A percentile compares a stretch with the other conserved stretches of the same genome.
These are phyloP conservation scores for Sabuloglossum arenarium DNA, from an alignment of 495 filamentous ascomycete species.

Conservation along the genomic window DNA sequence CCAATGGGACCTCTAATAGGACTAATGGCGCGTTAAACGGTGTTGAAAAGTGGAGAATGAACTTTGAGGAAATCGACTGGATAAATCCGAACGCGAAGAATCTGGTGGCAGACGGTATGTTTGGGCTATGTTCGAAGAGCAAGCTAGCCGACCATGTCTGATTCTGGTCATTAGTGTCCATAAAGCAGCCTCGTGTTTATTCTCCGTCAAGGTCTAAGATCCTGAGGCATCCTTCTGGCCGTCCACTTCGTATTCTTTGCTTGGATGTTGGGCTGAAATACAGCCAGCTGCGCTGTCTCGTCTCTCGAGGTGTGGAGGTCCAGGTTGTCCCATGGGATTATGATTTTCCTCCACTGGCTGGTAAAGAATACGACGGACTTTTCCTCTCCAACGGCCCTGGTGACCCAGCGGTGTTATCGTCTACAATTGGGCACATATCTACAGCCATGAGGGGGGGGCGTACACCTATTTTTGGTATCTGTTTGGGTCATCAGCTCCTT, in stretches of 20 bases:
- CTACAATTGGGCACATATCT: slow-evolving; percentile 54
- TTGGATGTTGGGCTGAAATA: slow-evolving; percentile 94
- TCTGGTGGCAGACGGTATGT: slow-evolving; percentile 75
- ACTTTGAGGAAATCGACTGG: slow-evolving; percentile 68
- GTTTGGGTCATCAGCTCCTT: slow-evolving; percentile 85
- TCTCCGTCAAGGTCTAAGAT: slow-evolving; percentile 41
- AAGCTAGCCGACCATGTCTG: background rate
- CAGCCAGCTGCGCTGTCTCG: slow-evolving; percentile 86
- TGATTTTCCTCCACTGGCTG: slow-evolving; percentile 54
- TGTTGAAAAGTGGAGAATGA: slow-evolving; percentile 34
- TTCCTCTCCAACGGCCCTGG: slow-evolving; percentile 97
- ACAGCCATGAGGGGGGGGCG: slow-evolving; percentile 49
- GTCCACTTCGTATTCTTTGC: slow-evolving; percentile 66
- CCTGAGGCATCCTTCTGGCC: slow-evolving; percentile 69
- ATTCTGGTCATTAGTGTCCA: slow-evolving; percentile 46
- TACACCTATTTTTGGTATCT: slow-evolving; percentile 90
- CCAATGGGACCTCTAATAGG: slow-evolving; percentile 22
- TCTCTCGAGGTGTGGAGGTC: slow-evolving; percentile 83
- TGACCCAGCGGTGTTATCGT: slow-evolving; percentile 66
- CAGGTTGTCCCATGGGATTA: slow-evolving; percentile 91
- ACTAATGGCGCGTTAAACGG: slow-evolving; percentile 9
- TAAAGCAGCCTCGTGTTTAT: slow-evolving; percentile 61
- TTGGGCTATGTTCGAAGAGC: background rate
- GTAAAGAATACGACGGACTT: slow-evolving; percentile 77
- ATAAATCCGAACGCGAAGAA: slow-evolving; percentile 80